Evolutionary conservation across 163 green algal genomes (phyloP).

Genomic region (Scenedesmus sp.): DNA sequence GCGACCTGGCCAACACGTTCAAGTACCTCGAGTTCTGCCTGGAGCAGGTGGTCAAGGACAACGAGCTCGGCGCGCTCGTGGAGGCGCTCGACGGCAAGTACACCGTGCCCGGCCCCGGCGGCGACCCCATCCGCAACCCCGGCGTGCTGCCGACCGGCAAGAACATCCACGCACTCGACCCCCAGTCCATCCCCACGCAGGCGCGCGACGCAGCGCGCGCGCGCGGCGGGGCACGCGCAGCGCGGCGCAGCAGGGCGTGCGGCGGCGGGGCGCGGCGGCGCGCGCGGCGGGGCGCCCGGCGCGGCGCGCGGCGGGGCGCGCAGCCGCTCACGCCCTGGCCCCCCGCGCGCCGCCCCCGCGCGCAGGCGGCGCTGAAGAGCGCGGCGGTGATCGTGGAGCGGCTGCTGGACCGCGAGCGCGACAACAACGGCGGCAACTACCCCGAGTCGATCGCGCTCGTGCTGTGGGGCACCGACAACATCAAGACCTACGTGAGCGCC

Average conservation of each 20-base stretch:
- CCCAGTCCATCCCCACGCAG: constrained; percentile 95
- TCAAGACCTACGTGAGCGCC: constrained; percentile 98
- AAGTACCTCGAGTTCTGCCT: constrained; percentile 98
- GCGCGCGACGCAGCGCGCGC: neutral
- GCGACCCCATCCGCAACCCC: constrained; percentile 98
- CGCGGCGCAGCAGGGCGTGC: no score
- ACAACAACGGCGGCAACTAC: constrained; percentile 90
- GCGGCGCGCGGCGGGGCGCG: no score
- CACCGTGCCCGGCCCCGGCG: constrained; percentile 90
- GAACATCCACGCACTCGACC: constrained; percentile 99
- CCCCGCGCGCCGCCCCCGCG: neutral
- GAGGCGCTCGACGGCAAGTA: constrained; percentile 92
- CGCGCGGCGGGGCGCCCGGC: no score
- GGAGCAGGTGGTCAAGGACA: constrained; percentile 97
- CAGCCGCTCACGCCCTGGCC: neutral
- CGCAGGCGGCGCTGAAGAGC: constrained; percentile 63
- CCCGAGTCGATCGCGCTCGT: constrained; percentile 98
- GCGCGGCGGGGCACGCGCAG: no score
- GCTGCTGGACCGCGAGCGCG: constrained; percentile 90
- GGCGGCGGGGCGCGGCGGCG: no score
- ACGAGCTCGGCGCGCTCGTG: constrained; percentile 95
- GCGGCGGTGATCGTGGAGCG: constrained; percentile 93
- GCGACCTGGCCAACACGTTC: constrained; percentile 90
- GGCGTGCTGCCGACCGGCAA: constrained; percentile 97
- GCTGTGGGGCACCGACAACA: constrained; percentile 99